A percentile compares a stretch with the other conserved stretches of the same genome.
phyloP scores from a whole-genome alignment of 352 stramenopile genomes.

The Phytophthora aleatoria region DNA sequence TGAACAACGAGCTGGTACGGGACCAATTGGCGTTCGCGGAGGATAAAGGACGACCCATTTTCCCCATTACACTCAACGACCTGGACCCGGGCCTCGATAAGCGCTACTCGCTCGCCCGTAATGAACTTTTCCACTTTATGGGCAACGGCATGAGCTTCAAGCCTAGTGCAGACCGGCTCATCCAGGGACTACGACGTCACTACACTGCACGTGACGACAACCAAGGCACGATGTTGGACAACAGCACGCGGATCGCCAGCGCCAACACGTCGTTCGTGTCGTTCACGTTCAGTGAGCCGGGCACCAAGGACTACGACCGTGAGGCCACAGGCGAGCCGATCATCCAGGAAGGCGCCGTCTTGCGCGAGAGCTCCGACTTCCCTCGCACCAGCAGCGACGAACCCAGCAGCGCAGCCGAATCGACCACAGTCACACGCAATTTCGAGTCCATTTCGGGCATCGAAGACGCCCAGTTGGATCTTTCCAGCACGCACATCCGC shows the following conservation, averaged over 20 bases:
- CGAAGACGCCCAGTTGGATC: conserved; percentile 37
- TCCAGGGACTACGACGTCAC: conserved; percentile 49
- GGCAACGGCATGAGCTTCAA: conserved; percentile 75
- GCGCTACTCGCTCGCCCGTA: conserved; percentile 80
- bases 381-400: conserved; percentile 15
- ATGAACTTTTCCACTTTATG: conserved; percentile 84
- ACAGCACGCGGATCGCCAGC: conserved; percentile 33
- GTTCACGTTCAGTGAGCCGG: conserved; percentile 38
- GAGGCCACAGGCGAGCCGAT: conserved; percentile 20
- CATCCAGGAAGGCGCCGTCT: conserved; percentile 36
- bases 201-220: conserved; percentile 21
- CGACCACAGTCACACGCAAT: conserved; percentile 38
- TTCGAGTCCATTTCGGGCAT: conserved; percentile 54
- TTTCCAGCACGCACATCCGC: conserved; percentile 41
- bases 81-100: conserved; percentile 75
- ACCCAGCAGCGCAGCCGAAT: conserved; percentile 10
- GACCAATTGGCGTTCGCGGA: conserved; percentile 86
- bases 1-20: conserved; percentile 72
- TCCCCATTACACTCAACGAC: conserved; percentile 82
- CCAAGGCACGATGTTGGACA: conserved; percentile 24
- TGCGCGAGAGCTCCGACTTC: conserved; percentile 20
- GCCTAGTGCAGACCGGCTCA: conserved; percentile 55
- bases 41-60: conserved; percentile 84
- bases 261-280: conserved; percentile 53
- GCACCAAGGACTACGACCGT: conserved; percentile 18